Base-by-base conservation (phyloP, 2,329 filamentous ascomycete species). In the Beauveria rudraprayagi region DNA sequence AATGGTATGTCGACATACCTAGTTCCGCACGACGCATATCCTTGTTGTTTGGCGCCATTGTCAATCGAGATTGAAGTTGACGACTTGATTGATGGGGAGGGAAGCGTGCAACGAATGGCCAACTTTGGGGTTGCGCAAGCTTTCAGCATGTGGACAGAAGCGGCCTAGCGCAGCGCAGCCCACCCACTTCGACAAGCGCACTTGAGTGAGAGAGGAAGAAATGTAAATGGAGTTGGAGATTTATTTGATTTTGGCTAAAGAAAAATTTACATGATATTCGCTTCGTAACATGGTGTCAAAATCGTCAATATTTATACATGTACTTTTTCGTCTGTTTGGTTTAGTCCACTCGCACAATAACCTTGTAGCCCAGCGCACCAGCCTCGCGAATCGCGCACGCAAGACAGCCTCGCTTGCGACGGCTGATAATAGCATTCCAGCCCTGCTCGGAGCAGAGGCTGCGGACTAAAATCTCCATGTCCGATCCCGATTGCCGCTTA, bases 21-120 rank as follows among this genome's bases (percentile, higher is more conserved):
- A 92, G 80, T 73, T 92, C 89, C 63, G 80, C 75, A 70, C 89
- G 81, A 64, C 88, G 84, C 87, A 91, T 89, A 71, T 92, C 88
- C 75, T 90, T 90, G 73, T 84, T 88, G 73, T 84, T 88, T 60
- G 83, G 79, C 56, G 87, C 78, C 87, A 91, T 90, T 60, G 50
- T 66, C 50, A 57, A 14, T 30, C 30, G n/a, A 19, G 16, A 41
- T 41, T 22, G 50, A 19, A 24, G 46, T 26, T 37, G 46, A 40
- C 17, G 37, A 41, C 41, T 19, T n/a, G 37, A 7, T 48, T 37
- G 34, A n/a, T 46, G 37, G 19, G 16, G 50, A 40, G 37, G 22
- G 34, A 57, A 16, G 40, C 43, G 24, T 26, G 41, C 14, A 17
- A 3, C 14, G 17, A 40, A 26, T 28, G 26, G 48, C 17, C 11